phyloP scores from a whole-genome alignment of 75 land plant genomes.

The Sequoia sempervirens region DNA sequence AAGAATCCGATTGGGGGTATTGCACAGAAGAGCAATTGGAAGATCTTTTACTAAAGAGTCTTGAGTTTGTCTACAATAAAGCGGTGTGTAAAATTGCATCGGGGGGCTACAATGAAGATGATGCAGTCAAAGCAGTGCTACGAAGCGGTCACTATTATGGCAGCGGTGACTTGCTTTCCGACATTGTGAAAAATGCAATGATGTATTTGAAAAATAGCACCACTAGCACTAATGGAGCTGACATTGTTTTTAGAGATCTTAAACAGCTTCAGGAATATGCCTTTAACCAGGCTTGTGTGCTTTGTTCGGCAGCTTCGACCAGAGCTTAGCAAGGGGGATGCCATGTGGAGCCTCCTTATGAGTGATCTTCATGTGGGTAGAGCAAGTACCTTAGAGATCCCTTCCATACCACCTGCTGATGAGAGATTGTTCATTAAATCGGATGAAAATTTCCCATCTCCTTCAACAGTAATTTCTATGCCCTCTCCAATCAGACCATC shows the following conservation, averaged over 20 bases:
- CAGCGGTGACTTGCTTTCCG: conserved; percentile 30
- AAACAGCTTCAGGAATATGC: conserved; percentile 23
- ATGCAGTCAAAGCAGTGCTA: conserved; percentile 44
- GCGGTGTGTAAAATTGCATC: conserved; percentile 43
- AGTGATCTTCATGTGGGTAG: conserved; percentile 21
- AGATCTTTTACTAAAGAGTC: conserved; percentile 31
- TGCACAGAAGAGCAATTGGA: conserved; percentile 25
- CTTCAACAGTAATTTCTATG: background rate
- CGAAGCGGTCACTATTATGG: conserved; percentile 67
- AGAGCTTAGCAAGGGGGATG: conserved; percentile 22
- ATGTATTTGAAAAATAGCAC: conserved; percentile 6
- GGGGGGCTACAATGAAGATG: conserved; percentile 44
- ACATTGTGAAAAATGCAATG: conserved; percentile 17
- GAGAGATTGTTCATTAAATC: background rate
- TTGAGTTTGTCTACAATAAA: conserved; percentile 56
- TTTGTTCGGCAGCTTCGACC: conserved; percentile 20
- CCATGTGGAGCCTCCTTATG: conserved; percentile 39
- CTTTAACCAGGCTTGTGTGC: conserved; percentile 17
- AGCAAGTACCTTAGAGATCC: conserved; percentile 12
- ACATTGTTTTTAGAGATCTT: conserved; percentile 14
- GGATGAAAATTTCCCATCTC: background rate
- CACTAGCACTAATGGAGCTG: background rate
- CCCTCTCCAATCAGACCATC: background rate
- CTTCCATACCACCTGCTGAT: background rate
- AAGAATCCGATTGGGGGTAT: conserved; percentile 23